Conservation (phyloP, 2,329 filamentous ascomycete species). For the Cadophora gregata region DNA sequence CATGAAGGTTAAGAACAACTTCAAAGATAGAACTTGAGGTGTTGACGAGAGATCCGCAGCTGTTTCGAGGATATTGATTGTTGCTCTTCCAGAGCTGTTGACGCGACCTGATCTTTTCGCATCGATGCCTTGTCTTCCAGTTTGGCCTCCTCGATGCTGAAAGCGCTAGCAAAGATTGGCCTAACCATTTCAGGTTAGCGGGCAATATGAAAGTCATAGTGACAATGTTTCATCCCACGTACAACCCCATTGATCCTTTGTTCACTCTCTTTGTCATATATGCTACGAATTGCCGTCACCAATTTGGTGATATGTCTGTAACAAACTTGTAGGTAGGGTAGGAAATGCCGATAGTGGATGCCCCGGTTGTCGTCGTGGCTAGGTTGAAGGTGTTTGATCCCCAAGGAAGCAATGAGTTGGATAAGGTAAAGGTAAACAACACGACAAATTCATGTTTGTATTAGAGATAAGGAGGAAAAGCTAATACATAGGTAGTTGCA, state of each 20-base stretch:
- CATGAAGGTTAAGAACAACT: conserved; percentile 18
- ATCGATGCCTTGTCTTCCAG: conserved; percentile 10
- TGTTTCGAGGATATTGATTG: conserved; percentile 1
- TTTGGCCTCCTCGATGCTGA: neutral
- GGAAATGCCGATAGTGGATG: neutral
- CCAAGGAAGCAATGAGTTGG: neutral
- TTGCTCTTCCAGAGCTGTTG: conserved; percentile 8
- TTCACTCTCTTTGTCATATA: neutral
- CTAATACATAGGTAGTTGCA: neutral
- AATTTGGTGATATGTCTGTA: no score
- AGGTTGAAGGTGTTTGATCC: neutral
- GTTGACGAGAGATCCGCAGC: neutral
- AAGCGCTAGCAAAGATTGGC: neutral
- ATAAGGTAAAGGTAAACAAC: neutral
- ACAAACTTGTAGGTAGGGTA: neutral
- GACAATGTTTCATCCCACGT: neutral
- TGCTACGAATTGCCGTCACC: neutral
- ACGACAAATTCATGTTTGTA: neutral
- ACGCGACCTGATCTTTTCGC: conserved; percentile 15
- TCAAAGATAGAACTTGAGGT: neutral
- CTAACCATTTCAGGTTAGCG: conserved; percentile 1
- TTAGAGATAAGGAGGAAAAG: neutral
- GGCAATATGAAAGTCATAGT: neutral
- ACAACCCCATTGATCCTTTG: neutral
- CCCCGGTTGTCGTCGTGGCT: neutral